A percentile compares a stretch with the other conserved stretches of the same genome.
Conservation (phyloP, 2,329 filamentous ascomycete species). For the Phaeosphaeria sp. region DNA sequence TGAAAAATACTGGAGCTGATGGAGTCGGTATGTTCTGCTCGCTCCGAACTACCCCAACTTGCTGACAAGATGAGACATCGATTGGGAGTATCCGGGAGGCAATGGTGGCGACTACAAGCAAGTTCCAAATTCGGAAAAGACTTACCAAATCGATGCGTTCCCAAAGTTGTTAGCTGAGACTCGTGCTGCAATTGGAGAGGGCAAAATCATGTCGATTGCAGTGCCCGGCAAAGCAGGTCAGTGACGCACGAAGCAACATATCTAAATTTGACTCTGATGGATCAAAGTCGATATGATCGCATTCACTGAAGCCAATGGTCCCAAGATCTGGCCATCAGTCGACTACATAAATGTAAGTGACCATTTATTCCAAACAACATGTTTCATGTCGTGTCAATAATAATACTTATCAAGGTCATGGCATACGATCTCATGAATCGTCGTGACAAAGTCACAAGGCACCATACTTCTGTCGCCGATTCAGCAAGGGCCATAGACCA, state of each 20-base stretch:
- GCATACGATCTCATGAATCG: constrained; percentile 75
- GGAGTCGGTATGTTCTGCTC: constrained; percentile 59
- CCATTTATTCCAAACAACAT: neutral
- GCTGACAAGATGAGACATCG: constrained; percentile 58
- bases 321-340: constrained; percentile 64
- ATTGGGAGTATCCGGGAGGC: constrained; percentile 70
- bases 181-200: constrained; percentile 61
- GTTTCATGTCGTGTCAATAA: neutral
- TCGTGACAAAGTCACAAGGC: constrained; percentile 67
- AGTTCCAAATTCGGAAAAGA: constrained; percentile 64
- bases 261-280: constrained; percentile 14
- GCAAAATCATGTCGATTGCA: constrained; percentile 70
- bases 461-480: constrained; percentile 68
- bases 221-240: constrained; percentile 58
- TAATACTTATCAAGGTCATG: constrained; percentile 59
- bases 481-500: constrained; percentile 63
- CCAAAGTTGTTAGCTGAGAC: constrained; percentile 66
- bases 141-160: constrained; percentile 66
- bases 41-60: neutral
- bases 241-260: neutral
- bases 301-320: constrained; percentile 64
- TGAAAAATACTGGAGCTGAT: constrained; percentile 68
- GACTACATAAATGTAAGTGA: constrained; percentile 66
- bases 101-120: constrained; percentile 74
- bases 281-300: constrained; percentile 68